Conservation (phyloP, 164 flowering plant species). For the Magnolia kwangsiensis region DNA sequence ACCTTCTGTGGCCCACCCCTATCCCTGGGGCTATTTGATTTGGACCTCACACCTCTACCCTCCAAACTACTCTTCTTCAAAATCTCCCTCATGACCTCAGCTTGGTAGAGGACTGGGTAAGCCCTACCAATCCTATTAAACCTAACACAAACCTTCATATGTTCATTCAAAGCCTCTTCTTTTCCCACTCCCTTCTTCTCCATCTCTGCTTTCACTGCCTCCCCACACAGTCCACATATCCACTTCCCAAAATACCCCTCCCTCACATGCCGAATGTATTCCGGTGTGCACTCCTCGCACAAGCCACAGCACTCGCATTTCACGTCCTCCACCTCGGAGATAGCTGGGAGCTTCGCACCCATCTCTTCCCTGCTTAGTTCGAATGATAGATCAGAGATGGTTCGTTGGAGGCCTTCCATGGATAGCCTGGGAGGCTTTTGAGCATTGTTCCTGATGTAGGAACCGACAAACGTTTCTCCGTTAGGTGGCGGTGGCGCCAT, state of each 20-base stretch:
- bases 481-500: slow-evolving; percentile 53
- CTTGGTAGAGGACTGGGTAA: slow-evolving; percentile 60
- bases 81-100: slow-evolving; percentile 70
- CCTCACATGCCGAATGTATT: slow-evolving; percentile 48
- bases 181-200: slow-evolving; percentile 56
- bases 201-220: slow-evolving; percentile 66
- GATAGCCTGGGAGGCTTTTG: slow-evolving; percentile 51
- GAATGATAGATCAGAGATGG: slow-evolving; percentile 60
- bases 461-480: slow-evolving; percentile 40
- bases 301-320: slow-evolving; percentile 85
- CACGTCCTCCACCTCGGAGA: slow-evolving; percentile 63
- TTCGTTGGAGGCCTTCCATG: slow-evolving; percentile 48
- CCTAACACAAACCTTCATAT: slow-evolving; percentile 55
- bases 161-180: slow-evolving; percentile 63
- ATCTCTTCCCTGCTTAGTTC: slow-evolving; percentile 45
- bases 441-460: slow-evolving; percentile 23
- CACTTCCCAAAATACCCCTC: slow-evolving; percentile 50
- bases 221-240: slow-evolving; percentile 71
- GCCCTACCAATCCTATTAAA: slow-evolving; percentile 61
- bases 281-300: slow-evolving; percentile 70
- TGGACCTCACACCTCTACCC: slow-evolving; percentile 37
- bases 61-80: slow-evolving; percentile 49
- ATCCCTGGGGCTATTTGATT: slow-evolving; percentile 51
- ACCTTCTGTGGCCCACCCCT: slow-evolving; percentile 21
- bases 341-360: slow-evolving; percentile 40